Evolutionary conservation across 2,329 filamentous ascomycete genomes (phyloP), one percentile per base, ranked within the genome.

Genomic region (Phaeosphaeriaceae sp.): DNA sequence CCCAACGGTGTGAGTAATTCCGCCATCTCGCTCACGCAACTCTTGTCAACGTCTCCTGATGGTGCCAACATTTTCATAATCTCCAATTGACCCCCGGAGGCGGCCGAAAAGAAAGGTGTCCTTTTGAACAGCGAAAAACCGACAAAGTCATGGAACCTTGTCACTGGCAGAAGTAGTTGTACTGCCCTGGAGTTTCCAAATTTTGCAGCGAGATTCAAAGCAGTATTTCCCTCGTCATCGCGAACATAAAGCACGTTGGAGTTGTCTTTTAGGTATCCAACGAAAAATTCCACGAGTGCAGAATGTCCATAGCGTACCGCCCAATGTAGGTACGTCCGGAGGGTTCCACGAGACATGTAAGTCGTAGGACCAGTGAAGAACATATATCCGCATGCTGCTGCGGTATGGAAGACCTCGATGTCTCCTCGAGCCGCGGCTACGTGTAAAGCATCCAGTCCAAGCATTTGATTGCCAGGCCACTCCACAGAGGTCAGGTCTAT

Each of bases 251-350:
- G 8, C 17, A 24, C 9, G 2, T 44, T 7, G 19, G 23, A 22
- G n/a, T 44, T n/a, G 43, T 3, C 19, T 22, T 13, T 23, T 2
- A 10, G 13, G 23, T 2, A 7, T 24, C 13, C 21, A n/a, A 46
- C 9, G 17, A 46, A 15, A 11, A 21, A 19, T 10, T 13, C 11
- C 10, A 47, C 42, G 7, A 23, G 42, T 19, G 30, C 49, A n/a
- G 26, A 22, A 47, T 53, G 40, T 17, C 51, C 51, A 32, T 19
- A 53, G 51, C 40, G 19, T 32, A 42, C 51, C 13, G 51, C 51
- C 51, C 51, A 53, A n/a, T 53, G 51, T 9, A 53, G 23, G n/a
- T 24, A 53, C 28, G 22, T 53, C 8, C 51, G 51, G n/a, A n/a
- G n/a, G n/a, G n/a, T n/a, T n/a, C n/a, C n/a, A n/a, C n/a, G n/a